Evolutionary conservation across 139 green algal genomes (phyloP).

Genomic region (Chlamydomonas sphaeroides): DNA sequence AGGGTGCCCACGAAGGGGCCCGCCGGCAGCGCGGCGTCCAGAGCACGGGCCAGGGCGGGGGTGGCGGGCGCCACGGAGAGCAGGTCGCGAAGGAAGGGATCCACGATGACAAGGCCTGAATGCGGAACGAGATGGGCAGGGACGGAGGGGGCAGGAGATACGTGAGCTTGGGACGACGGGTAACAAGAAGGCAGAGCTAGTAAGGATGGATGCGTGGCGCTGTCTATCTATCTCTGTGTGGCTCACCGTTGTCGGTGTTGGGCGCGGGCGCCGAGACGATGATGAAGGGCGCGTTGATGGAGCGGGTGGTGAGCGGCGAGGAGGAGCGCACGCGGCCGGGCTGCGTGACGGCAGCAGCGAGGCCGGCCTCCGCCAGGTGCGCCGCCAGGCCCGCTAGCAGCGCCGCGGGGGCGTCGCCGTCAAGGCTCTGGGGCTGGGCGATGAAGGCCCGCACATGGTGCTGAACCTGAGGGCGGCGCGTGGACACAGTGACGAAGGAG

Average conservation of each 20-base stretch:
- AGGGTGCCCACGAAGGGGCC: conserved; percentile 13
- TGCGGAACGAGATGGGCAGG: too few relatives aligned
- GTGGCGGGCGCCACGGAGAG: conserved; percentile 8
- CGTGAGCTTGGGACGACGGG: too few relatives aligned
- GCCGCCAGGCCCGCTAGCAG: too few relatives aligned
- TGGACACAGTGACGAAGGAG: too few relatives aligned
- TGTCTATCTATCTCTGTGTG: neutral
- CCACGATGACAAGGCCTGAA: conserved; percentile 11
- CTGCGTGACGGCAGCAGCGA: neutral
- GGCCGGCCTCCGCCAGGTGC: neutral
- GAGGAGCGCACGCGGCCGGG: neutral
- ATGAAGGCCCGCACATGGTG: too few relatives aligned
- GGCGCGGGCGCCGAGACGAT: neutral
- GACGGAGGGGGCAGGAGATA: too few relatives aligned
- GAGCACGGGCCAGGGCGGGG: neutral
- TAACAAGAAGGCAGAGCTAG: too few relatives aligned
- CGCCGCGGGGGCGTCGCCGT: too few relatives aligned
- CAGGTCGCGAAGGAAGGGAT: conserved; percentile 2
- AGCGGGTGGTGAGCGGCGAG: conserved; percentile 7
- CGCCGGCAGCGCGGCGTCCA: neutral
- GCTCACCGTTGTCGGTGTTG: neutral
- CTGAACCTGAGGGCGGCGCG: too few relatives aligned
- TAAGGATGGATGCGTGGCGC: too few relatives aligned
- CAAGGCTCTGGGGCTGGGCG: too few relatives aligned
- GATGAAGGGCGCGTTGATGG: conserved; percentile 29